Conservation (phyloP, 352 stramenopile genomes). For the Phytophthora palmivora region DNA sequence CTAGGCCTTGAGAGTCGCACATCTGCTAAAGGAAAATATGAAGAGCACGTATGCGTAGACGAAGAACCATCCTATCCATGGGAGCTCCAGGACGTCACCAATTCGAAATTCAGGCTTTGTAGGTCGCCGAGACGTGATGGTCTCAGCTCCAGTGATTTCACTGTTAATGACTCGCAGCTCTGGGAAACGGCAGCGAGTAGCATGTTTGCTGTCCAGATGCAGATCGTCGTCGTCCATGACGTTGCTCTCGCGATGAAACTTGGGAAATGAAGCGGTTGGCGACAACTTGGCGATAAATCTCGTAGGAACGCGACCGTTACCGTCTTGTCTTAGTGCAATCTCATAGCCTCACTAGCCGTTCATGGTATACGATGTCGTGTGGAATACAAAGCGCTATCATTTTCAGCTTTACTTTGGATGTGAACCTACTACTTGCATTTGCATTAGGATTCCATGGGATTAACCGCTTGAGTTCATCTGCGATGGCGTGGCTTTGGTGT, state of each 20-base stretch:
- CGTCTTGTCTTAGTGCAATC: too few species aligned
- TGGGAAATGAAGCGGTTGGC: too few species aligned
- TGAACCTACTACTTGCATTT: too few species aligned
- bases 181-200: neutral
- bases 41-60: constrained; percentile 13
- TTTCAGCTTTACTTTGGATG: too few species aligned
- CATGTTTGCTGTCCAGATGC: neutral
- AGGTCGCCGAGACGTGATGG: neutral
- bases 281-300: too few species aligned
- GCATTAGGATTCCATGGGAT: too few species aligned
- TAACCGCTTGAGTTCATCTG: neutral
- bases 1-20: constrained; percentile 3
- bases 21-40: constrained; percentile 8
- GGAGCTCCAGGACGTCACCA: neutral
- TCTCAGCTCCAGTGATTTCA: neutral
- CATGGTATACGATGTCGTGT: too few species aligned
- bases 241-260: neutral
- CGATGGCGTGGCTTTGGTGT: constrained; percentile 21
- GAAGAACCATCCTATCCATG: constrained; percentile 14
- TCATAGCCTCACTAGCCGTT: too few species aligned
- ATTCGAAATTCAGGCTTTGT: neutral
- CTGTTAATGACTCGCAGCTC: neutral
- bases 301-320: too few species aligned
- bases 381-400: too few species aligned
- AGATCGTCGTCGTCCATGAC: neutral